Evolutionary conservation across 352 stramenopile genomes (phyloP), one percentile per base, ranked within the genome.

Genomic region (Pythium sp.): DNA sequence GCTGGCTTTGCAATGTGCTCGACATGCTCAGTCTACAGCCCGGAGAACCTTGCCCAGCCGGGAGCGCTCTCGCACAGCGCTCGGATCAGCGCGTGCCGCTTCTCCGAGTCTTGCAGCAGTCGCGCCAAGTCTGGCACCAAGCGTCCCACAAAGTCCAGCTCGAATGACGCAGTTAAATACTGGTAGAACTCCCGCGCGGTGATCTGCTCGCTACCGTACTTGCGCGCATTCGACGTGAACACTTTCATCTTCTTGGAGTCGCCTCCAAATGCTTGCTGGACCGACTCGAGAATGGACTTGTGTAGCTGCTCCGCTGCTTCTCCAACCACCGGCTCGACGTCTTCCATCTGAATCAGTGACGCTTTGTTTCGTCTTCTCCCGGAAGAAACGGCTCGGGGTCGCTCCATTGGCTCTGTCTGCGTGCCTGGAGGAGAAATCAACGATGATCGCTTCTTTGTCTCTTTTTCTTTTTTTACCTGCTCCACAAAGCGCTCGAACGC

Each of bases 151-250:
- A 95, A 94, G 68, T 95, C 88, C 1, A 81, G 84, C n/a, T 95
- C 88, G 67, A 95, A 95, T 22, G 88, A 93, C 32, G 82, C 80
- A 54, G 85, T 94, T 84, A 95, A 87, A 87, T 95, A 95, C 69
- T 92, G 83, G 75, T 95, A 95, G 72, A 94, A 95, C 62, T 95
- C 86, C 34, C 88, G 81, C 8, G 88, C 88, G n/a, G 84, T 88
- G 72, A 95, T 89, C 71, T 94, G 83, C 64, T 95, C 86, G 58
- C 79, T 87, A 64, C 88, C 88, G 63, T 92, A 95, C 65, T 94
- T 94, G 64, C 88, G 88, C 38, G 88, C 87, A 58, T 92, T 91
- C 38, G 80, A 87, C 34, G 86, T 94, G 60, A 95, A 95, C 32
- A 79, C 77, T 67, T 95, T 94, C 84, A 95, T 93, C 67, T 91